These are phyloP conservation scores for Alternaria sp. DNA, from an alignment of 2,329 filamentous ascomycete species.

Conservation along the genomic window DNA sequence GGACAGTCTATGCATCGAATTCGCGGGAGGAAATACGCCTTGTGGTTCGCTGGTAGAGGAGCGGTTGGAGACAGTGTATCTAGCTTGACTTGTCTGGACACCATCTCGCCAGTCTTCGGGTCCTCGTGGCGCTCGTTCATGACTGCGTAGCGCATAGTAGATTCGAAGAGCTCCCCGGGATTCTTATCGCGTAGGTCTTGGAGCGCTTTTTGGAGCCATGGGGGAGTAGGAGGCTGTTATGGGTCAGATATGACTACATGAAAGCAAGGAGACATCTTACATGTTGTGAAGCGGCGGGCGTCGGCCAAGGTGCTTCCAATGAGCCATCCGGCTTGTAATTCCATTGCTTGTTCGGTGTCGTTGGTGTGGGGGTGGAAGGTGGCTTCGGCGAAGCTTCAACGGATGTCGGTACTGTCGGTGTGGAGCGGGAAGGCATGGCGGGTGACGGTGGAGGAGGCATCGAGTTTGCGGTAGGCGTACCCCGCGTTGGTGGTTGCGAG, in stretches of 20 bases:
- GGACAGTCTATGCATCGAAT: slow-evolving; percentile 93
- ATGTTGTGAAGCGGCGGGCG: slow-evolving; percentile 63
- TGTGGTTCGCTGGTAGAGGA: slow-evolving; percentile 67
- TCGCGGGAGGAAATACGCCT: slow-evolving; percentile 83
- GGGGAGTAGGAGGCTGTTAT: slow-evolving; percentile 77
- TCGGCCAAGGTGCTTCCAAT: slow-evolving; percentile 68
- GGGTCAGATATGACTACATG: slow-evolving; percentile 20
- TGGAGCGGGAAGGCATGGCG: slow-evolving; percentile 46
- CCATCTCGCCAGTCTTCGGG: slow-evolving; percentile 63
- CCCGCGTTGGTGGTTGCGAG: slow-evolving; percentile 54
- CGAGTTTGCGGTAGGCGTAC: slow-evolving; percentile 58
- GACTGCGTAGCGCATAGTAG: slow-evolving; percentile 86
- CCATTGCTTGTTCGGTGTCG: slow-evolving; percentile 41
- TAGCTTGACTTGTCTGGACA: slow-evolving; percentile 59
- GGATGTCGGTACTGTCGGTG: slow-evolving; percentile 28
- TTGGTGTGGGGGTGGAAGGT: slow-evolving; percentile 48
- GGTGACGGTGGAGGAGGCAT: slow-evolving; percentile 64
- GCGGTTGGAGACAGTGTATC: slow-evolving; percentile 56
- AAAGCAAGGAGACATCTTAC: slow-evolving; percentile 58
- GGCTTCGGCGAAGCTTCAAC: slow-evolving; percentile 39
- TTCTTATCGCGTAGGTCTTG: slow-evolving; percentile 72
- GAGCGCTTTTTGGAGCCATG: slow-evolving; percentile 82
- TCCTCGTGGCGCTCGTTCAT: slow-evolving; percentile 64
- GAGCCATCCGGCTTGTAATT: slow-evolving; percentile 60
- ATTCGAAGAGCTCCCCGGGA: slow-evolving; percentile 84